These are phyloP conservation scores for Houttuynia cordata DNA, from an alignment of 164 flowering plant genomes.

Conservation along the genomic window DNA sequence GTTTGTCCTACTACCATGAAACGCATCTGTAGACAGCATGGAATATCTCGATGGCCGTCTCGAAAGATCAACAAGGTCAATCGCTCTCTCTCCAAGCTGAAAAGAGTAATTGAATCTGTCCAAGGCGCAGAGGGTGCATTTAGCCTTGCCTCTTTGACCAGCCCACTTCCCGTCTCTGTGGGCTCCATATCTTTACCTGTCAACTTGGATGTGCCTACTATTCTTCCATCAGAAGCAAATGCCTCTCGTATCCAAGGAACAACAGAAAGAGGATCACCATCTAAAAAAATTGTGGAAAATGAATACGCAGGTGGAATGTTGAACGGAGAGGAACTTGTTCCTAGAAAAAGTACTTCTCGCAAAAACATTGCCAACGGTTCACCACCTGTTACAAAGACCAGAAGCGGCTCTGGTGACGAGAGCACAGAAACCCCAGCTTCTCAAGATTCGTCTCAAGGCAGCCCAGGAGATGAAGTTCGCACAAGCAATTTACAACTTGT, in stretches of 20 bases:
- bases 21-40: slow-evolving; percentile 95
- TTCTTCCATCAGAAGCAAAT: slow-evolving; percentile 16
- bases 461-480: slow-evolving; percentile 34
- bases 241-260: slow-evolving; percentile 23
- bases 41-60: slow-evolving; percentile 90
- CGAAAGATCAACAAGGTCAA: slow-evolving; percentile 86
- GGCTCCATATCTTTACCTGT: slow-evolving; percentile 55
- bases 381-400: slow-evolving; percentile 24
- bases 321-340: slow-evolving; percentile 16
- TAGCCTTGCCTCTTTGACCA: slow-evolving; percentile 38
- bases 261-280: slow-evolving; percentile 16
- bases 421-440: slow-evolving; percentile 66
- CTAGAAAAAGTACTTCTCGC: slow-evolving; percentile 13
- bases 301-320: slow-evolving; percentile 10
- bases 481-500: slow-evolving; percentile 18
- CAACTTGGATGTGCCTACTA: slow-evolving; percentile 27
- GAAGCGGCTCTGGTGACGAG: slow-evolving; percentile 58
- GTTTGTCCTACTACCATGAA: slow-evolving; percentile 99
- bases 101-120: slow-evolving; percentile 88
- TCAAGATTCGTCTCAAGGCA: slow-evolving; percentile 66
- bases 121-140: slow-evolving; percentile 76
- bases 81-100: slow-evolving; percentile 78
- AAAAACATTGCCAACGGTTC: slow-evolving; percentile 18
- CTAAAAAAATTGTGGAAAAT: slow-evolving; percentile 16
- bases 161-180: slow-evolving; percentile 51